A percentile compares a stretch with the other conserved stretches of the same genome.
These are phyloP conservation scores for Botrytis hyacinthi DNA, from an alignment of 2,329 filamentous ascomycete genomes.

Conservation along the genomic window DNA sequence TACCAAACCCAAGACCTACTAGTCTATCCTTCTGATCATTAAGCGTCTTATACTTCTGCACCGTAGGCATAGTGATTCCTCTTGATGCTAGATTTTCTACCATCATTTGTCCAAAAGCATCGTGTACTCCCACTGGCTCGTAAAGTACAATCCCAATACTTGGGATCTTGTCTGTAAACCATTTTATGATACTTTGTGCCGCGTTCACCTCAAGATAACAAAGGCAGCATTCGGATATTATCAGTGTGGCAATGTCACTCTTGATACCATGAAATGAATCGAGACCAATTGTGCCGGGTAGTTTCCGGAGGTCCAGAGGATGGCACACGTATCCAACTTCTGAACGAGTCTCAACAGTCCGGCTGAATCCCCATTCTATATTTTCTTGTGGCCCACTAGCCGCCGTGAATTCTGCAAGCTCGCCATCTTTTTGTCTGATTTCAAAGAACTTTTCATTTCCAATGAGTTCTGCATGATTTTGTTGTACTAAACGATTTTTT, in stretches of 20 bases:
- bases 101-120: slow-evolving; percentile 91
- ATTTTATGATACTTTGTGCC: slow-evolving; percentile 62
- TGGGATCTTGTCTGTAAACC: slow-evolving; percentile 56
- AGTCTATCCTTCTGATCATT: slow-evolving; percentile 68
- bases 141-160: slow-evolving; percentile 69
- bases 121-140: slow-evolving; percentile 80
- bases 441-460: slow-evolving; percentile 9
- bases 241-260: slow-evolving; percentile 68
- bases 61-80: slow-evolving; percentile 79
- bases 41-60: slow-evolving; percentile 69
- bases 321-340: slow-evolving; percentile 48
- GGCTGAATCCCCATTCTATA: slow-evolving; percentile 35
- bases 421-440: background rate
- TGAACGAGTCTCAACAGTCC: slow-evolving; percentile 19
- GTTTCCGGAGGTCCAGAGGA: slow-evolving; percentile 40
- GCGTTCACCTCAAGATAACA: slow-evolving; percentile 74
- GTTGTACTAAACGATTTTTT: slow-evolving; percentile 42
- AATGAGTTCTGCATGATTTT: slow-evolving; percentile 11
- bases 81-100: slow-evolving; percentile 80
- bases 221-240: slow-evolving; percentile 94
- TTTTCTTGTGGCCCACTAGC: slow-evolving; percentile 21
- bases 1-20: slow-evolving; percentile 60
- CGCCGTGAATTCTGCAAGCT: slow-evolving; percentile 38
- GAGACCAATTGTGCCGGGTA: slow-evolving; percentile 26
- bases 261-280: slow-evolving; percentile 47